A percentile compares a stretch with the other conserved stretches of the same genome.
phyloP scores from a whole-genome alignment of 306 rosid species.

The Canavalia gladiata region DNA sequence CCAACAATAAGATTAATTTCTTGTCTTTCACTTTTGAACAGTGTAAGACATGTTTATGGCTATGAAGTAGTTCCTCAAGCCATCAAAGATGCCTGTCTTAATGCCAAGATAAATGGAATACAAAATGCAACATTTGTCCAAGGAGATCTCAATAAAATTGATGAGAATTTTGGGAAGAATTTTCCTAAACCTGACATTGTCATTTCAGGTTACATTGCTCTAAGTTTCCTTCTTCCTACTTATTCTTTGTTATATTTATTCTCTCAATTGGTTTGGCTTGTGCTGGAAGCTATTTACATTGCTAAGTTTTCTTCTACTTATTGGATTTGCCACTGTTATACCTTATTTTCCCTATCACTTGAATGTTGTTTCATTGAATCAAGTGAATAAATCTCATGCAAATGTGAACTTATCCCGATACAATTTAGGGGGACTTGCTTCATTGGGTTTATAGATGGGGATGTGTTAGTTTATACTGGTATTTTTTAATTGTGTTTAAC shows the following conservation, averaged over 20 bases:
- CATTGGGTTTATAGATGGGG: constrained; percentile 11
- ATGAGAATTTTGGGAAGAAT: constrained; percentile 79
- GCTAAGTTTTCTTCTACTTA: not conserved
- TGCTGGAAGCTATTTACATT: constrained; percentile 34
- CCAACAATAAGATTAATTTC: constrained; percentile 18
- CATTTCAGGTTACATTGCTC: constrained; percentile 74
- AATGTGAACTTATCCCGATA: constrained; percentile 4
- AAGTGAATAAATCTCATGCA: not conserved
- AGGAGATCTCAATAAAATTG: constrained; percentile 95
- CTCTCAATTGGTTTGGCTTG: constrained; percentile 18
- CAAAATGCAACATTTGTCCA: constrained; percentile 88
- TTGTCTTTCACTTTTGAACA: constrained; percentile 49
- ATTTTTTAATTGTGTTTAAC: constrained; percentile 20
- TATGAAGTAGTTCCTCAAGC: constrained; percentile 96
- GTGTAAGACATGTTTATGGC: constrained; percentile 91
- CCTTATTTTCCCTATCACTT: not conserved
- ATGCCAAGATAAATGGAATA: constrained; percentile 78
- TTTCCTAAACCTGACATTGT: constrained; percentile 93
- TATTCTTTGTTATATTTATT: constrained; percentile 28
- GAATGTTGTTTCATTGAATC: constrained; percentile 34
- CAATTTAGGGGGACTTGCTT: constrained; percentile 29
- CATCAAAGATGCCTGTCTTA: constrained; percentile 81
- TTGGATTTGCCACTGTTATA: constrained; percentile 21
- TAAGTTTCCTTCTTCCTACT: constrained; percentile 28
- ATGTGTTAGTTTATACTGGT: constrained; percentile 5